Base-by-base conservation (phyloP, 768 basidiomycete species). In the Boletus huronensis region DNA sequence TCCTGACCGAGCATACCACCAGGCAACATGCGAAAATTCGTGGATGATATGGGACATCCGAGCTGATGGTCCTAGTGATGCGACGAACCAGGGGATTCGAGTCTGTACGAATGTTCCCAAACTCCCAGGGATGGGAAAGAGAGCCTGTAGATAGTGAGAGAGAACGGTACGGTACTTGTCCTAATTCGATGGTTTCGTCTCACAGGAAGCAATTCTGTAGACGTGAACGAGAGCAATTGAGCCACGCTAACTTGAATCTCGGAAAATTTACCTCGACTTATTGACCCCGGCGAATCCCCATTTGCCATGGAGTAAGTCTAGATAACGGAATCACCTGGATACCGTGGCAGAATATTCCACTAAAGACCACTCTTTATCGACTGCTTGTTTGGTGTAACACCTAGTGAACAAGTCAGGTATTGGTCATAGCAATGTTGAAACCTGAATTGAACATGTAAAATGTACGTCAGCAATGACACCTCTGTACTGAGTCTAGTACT, bases 71-170 rank as follows among this genome's bases (percentile, higher is more conserved):
- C 17, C 10, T 13, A 19, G 36, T 25, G n/a, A 5, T 34, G 19
- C 32, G 25, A 40, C 36, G 25, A 16, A 32, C 25, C 13, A 21
- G 13, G 8, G 19, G 26, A 28, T 21, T 25, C 19, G 14, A 21
- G 16, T 28, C 14, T 17, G 28, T 32, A 35, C 35, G 32, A 36
- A 29, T 32, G 14, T 44, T 14, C n/a, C 13, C 4, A 14, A 26
- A 32, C 48, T 58, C 56, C 58, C 57, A 58, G 29, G 51, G n/a
- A 51, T 47, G 58, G 50, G 52, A 53, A 48, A 32, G 19, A 31
- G 3, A 35, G 41, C 25, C 4, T 25, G 34, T 21, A 6, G 31
- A 34, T 23, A 47, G 32, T n/a, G 17, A 32, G 38, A 16, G 29
- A n/a, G 39, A 26, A 26, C 6, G 14, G 3, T 7, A 19, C 6